phyloP scores from a whole-genome alignment of 2,329 filamentous ascomycete species.

The Sclerotinia minor region DNA sequence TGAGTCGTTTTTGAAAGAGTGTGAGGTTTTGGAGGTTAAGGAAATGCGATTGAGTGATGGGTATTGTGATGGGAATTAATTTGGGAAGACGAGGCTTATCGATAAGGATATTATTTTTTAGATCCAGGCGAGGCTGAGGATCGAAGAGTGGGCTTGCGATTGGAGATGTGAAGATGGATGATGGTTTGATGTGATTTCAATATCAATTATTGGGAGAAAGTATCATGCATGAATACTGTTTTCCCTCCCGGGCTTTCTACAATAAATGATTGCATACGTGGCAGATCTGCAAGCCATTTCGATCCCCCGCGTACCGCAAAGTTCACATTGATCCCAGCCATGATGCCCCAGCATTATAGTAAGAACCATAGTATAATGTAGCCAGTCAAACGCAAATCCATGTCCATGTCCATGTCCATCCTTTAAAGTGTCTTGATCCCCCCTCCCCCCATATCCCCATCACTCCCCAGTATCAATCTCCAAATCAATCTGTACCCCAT shows the following conservation, averaged over 20 bases:
- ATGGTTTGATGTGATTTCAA: neutral
- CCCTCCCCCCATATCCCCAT: slow-evolving; percentile 9
- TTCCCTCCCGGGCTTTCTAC: neutral
- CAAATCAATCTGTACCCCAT: slow-evolving; percentile 63
- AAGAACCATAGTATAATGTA: neutral
- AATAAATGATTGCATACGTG: slow-evolving; percentile 16
- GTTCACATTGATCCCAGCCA: neutral
- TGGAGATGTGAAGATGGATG: neutral
- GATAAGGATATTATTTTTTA: slow-evolving; percentile 8
- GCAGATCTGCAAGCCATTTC: slow-evolving; percentile 18
- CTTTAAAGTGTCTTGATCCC: too few species aligned
- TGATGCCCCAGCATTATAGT: neutral
- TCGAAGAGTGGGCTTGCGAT: neutral
- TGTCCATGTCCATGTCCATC: too few species aligned
- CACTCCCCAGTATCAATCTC: slow-evolving; percentile 43
- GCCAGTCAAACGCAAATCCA: neutral
- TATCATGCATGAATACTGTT: neutral
- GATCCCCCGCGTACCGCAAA: neutral
- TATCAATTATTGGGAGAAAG: neutral
- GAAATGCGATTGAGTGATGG: neutral
- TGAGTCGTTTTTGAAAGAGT: slow-evolving; percentile 24
- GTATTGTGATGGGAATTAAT: neutral
- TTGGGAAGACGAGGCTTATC: slow-evolving; percentile 17
- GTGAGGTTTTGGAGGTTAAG: neutral
- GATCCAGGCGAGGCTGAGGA: neutral